Conservation (phyloP, 2,329 filamentous ascomycete genomes). For the Xylaria sp. region DNA sequence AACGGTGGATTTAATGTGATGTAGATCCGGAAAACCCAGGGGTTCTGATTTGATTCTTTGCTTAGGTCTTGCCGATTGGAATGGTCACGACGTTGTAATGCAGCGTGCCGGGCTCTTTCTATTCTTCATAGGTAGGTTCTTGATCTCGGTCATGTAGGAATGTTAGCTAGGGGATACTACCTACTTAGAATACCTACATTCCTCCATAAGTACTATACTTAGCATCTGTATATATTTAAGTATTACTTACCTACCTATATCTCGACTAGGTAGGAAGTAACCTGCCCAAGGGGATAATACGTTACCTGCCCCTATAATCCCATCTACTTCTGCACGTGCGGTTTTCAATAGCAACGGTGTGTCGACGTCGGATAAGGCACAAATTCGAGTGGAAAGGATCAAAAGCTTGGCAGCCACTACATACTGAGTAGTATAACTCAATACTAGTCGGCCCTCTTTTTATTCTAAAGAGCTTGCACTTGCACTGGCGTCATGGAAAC, state of each 20-base stretch:
- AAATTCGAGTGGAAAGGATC: conserved; percentile 3
- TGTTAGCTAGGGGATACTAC: neutral
- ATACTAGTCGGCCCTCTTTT: conserved; percentile 8
- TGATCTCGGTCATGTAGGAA: conserved; percentile 2
- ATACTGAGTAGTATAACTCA: neutral
- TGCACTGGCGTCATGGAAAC: neutral
- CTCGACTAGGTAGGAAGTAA: neutral
- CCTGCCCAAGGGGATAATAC: neutral
- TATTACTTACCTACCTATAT: too few relatives aligned
- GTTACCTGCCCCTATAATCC: conserved; percentile 22
- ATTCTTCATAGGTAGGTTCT: conserved; percentile 10
- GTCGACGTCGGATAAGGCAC: conserved; percentile 14
- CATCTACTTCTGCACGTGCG: conserved; percentile 12
- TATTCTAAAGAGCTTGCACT: neutral
- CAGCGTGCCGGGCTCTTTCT: conserved; percentile 12
- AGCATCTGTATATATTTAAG: too few relatives aligned
- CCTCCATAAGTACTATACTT: neutral
- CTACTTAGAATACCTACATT: neutral
- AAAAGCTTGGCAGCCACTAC: conserved; percentile 21
- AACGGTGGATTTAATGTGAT: conserved; percentile 1
- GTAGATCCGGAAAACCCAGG: conserved; percentile 22
- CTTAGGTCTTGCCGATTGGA: conserved; percentile 23
- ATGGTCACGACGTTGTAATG: conserved; percentile 22
- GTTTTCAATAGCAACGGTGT: conserved; percentile 1
- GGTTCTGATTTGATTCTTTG: conserved; percentile 21